phyloP scores from a whole-genome alignment of 2,329 filamentous ascomycete species.

The Tolypocladium album region DNA sequence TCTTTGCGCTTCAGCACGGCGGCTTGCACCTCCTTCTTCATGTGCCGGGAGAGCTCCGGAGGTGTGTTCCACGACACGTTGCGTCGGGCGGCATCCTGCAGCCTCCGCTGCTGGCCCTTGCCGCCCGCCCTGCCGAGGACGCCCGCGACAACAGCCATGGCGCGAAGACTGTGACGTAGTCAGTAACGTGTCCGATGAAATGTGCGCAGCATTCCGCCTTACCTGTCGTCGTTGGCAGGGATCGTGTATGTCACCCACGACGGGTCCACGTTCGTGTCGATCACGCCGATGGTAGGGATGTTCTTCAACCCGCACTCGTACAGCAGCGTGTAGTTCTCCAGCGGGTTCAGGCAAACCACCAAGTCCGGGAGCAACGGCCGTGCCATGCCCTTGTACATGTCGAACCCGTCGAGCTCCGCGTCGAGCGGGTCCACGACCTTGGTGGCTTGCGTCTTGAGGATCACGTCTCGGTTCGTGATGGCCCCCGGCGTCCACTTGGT shows the following conservation, averaged over 20 bases:
- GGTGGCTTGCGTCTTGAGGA: conserved; percentile 58
- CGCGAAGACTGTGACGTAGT: conserved; percentile 53
- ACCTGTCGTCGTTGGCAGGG: conserved; percentile 93
- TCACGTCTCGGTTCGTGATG: conserved; percentile 88
- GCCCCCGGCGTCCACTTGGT: conserved; percentile 85
- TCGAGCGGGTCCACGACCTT: conserved; percentile 74
- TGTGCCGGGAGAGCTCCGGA: conserved; percentile 28
- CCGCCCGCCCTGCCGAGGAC: conserved; percentile 78
- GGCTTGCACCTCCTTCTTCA: conserved; percentile 19
- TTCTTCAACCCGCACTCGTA: conserved; percentile 83
- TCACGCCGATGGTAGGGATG: conserved; percentile 87
- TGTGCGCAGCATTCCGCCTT: conserved; percentile 13
- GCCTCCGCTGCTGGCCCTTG: conserved; percentile 58
- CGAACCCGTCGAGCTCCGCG: conserved; percentile 46
- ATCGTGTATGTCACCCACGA: conserved; percentile 95
- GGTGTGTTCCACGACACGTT: conserved; percentile 51
- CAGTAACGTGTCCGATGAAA: conserved; percentile 8
- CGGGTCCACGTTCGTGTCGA: conserved; percentile 88
- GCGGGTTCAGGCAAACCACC: conserved; percentile 82
- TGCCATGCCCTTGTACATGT: conserved; percentile 50
- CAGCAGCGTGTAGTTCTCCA: conserved; percentile 83
- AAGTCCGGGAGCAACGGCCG: conserved; percentile 73
- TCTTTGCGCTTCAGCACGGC: conserved; percentile 21
- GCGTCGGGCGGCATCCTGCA: conserved; percentile 51
- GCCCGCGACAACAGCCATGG: conserved; percentile 70